Evolutionary conservation across 208 protist species (phyloP).

Genomic region (Trichomonas tenax): DNA sequence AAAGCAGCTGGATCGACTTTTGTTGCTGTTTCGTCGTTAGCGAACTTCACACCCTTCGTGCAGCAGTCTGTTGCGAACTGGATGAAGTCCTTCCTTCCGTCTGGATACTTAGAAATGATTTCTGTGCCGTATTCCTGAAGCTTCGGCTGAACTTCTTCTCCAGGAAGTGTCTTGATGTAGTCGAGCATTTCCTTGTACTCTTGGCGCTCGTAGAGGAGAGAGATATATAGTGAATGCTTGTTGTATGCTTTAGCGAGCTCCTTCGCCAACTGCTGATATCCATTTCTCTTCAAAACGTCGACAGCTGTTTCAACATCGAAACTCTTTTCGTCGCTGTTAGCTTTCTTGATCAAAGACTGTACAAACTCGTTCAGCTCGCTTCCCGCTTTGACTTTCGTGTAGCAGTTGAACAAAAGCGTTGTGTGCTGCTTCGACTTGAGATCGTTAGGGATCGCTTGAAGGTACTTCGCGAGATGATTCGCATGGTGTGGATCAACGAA

Average conservation of each 20-base stretch:
- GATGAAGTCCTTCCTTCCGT: not conserved
- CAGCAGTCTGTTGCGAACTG: not conserved
- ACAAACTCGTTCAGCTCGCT: not conserved
- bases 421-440: not conserved
- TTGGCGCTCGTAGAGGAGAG: not conserved
- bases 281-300: not conserved
- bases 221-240: not conserved
- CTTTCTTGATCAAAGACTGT: not conserved
- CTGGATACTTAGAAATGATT: not conserved
- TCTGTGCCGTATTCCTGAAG: not conserved
- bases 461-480: not conserved
- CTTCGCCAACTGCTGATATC: not conserved
- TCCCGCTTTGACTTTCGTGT: not conserved
- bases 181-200: not conserved
- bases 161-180: not conserved
- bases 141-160: not conserved
- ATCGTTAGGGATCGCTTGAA: not conserved
- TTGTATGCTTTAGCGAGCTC: not conserved
- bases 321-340: not conserved
- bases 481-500: not conserved
- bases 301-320: conserved; percentile 20
- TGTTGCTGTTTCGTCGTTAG: too few relatives aligned
- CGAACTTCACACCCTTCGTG: not conserved
- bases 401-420: conserved; percentile 7
- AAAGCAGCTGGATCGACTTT: not conserved